Evolutionary conservation across 208 protist species (phyloP).

Genomic region (Plasmodiophora brassicae): DNA sequence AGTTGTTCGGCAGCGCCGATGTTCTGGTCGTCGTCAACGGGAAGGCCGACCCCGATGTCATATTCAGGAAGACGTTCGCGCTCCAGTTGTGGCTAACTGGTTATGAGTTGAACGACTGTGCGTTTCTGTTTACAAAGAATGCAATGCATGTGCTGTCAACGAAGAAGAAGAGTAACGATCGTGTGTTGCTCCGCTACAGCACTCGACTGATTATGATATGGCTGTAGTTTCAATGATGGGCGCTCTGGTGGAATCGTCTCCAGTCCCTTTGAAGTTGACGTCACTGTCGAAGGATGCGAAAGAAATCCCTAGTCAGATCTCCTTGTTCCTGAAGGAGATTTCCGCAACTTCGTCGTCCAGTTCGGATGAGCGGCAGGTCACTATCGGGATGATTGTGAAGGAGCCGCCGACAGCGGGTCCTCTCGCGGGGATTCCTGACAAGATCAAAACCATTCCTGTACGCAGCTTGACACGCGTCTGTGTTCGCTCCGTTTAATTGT

Average conservation of each 20-base stretch:
- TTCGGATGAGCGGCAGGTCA: too few relatives aligned
- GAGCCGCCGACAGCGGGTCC: too few relatives aligned
- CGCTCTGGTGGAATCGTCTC: too few relatives aligned
- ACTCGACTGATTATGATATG: too few relatives aligned
- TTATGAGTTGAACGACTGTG: background rate
- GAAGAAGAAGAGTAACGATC: conserved; percentile 35
- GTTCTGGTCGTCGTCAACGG: background rate
- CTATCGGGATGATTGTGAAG: background rate
- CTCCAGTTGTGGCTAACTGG: conserved; percentile 23
- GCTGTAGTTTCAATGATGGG: too few relatives aligned
- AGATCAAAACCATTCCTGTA: too few relatives aligned
- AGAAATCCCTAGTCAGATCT: background rate
- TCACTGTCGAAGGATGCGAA: background rate
- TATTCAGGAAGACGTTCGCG: conserved; percentile 5
- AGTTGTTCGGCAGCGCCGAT: background rate
- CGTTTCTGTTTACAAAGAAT: background rate
- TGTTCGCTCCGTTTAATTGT: too few relatives aligned
- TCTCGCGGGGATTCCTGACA: too few relatives aligned
- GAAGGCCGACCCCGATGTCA: background rate
- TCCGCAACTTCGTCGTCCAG: too few relatives aligned
- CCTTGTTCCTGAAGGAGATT: background rate
- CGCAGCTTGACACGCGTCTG: too few relatives aligned
- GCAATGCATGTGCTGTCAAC: background rate
- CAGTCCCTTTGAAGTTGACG: background rate
- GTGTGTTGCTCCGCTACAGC: too few relatives aligned